Base-by-base conservation (phyloP, 1,284 basidiomycete species). In the Cutaneotrichosporon cyanovorans region DNA sequence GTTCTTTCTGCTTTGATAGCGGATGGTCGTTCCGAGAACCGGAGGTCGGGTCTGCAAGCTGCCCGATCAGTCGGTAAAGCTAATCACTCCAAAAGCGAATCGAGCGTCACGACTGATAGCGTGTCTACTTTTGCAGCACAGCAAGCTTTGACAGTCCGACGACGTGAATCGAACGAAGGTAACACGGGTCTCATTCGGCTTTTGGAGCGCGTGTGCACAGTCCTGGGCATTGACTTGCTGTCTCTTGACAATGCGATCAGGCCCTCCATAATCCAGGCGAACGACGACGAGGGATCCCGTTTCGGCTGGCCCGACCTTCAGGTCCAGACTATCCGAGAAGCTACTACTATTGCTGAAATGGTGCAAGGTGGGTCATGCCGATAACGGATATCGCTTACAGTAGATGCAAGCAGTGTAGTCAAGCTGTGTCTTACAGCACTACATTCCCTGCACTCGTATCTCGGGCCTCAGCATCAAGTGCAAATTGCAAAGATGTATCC, bases 221-320 rank as follows among this genome's bases (percentile, higher is more conserved):
- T 85, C 8, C 80, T 55, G 14, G 50, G 46, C 23, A 25, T 51
- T 18, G 46, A 48, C 34, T 32, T 52, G 5, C 14, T 45, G 7
- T 22, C 41, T 8, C 21, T 45, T 18, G 50, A 40, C 8, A 16
- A 46, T 45, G 25, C 25, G 16, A 37, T 34, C 14, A 8, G 25
- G 12, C 18, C 18, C 30, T 45, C 40, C 6, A 30, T 15, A 14
- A 21, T 46, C 34, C 37, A 39, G 33, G 30, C 22, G 15, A 19
- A 30, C 45, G 45, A 50, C 34, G 30, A 46, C 28, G 54, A 69
- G 57, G 51, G 12, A 28, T 62, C n/a, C 33, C 46, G 50, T 3
- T 89, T 84, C 63, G 91, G 92, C 1, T 98, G 92, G 93, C 83
- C 87, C 1, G 87, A 91, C 62, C 75, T 97, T 39, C 92, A 96